Conservation (phyloP, 169 alveolate genomes). For the Babesia sp. region DNA sequence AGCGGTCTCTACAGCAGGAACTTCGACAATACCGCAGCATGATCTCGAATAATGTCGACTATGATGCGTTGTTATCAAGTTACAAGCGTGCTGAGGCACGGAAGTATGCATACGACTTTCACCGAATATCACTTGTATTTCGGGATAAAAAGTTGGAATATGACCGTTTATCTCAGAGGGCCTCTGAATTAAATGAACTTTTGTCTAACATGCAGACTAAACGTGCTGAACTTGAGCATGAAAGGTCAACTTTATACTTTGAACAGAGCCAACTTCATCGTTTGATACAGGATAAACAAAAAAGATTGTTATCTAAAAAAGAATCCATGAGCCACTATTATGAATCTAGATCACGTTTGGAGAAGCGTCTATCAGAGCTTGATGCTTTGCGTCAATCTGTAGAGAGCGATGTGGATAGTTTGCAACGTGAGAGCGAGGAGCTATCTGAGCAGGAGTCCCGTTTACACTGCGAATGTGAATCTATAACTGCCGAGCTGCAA, state of each 20-base stretch:
- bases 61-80: constrained; percentile 29
- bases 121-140: constrained; percentile 16
- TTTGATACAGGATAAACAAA: constrained; percentile 35
- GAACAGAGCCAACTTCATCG: constrained; percentile 54
- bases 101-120: constrained; percentile 41
- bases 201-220: constrained; percentile 40
- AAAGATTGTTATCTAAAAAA: constrained; percentile 9
- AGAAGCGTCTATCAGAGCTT: background rate
- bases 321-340: constrained; percentile 34
- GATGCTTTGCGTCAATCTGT: constrained; percentile 8
- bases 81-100: constrained; percentile 37
- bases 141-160: background rate
- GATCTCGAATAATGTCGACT: constrained; percentile 6
- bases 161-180: background rate
- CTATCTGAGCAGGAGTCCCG: constrained; percentile 8
- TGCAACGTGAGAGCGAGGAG: constrained; percentile 29
- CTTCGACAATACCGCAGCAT: constrained; percentile 48
- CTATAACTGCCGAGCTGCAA: constrained; percentile 20
- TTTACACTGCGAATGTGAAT: constrained; percentile 24
- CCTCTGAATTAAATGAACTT: constrained; percentile 43
- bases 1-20: constrained; percentile 44
- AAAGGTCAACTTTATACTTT: constrained; percentile 33
- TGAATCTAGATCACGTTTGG: constrained; percentile 25
- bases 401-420: background rate
- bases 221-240: constrained; percentile 55